Conservation (phyloP, 371 early-diverging fungal genomes). For the Dentiscutata heterogama region DNA sequence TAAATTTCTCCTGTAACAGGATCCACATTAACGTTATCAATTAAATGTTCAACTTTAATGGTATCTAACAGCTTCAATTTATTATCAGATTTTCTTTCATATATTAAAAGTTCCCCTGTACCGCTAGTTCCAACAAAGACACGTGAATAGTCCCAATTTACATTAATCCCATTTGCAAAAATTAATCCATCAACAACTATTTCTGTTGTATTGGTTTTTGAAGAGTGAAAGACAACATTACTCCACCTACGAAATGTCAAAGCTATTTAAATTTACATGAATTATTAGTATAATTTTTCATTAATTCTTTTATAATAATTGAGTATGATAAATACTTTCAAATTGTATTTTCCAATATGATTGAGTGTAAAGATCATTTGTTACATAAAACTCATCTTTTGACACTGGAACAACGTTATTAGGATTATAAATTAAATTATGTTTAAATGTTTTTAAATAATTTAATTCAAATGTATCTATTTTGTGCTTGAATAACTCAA, state of each 20-base stretch:
- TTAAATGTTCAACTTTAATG: neutral
- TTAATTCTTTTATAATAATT: too few relatives aligned
- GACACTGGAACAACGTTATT: conserved; percentile 64
- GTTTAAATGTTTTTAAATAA: conserved; percentile 58
- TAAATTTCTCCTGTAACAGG: conserved; percentile 52
- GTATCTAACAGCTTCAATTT: neutral
- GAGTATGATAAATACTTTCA: too few relatives aligned
- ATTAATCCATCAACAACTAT: conserved; percentile 5
- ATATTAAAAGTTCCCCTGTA: conserved; percentile 46
- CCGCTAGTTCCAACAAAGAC: conserved; percentile 49
- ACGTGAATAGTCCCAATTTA: conserved; percentile 48
- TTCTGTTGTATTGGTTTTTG: conserved; percentile 7
- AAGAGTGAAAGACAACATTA: conserved; percentile 41
- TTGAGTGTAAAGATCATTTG: conserved; percentile 55
- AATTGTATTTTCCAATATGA: too few relatives aligned
- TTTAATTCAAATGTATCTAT: conserved; percentile 54
- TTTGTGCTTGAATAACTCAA: conserved; percentile 60
- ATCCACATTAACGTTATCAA: conserved; percentile 42
- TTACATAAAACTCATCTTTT: conserved; percentile 61
- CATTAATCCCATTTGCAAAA: conserved; percentile 30
- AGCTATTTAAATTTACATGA: conserved; percentile 14
- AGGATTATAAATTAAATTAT: conserved; percentile 59
- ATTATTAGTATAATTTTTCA: neutral
- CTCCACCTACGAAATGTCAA: conserved; percentile 4
- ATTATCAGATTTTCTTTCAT: conserved; percentile 37